Conservation (phyloP, 192 early-diverging fungal genomes). For the Backusella psychrophila region DNA sequence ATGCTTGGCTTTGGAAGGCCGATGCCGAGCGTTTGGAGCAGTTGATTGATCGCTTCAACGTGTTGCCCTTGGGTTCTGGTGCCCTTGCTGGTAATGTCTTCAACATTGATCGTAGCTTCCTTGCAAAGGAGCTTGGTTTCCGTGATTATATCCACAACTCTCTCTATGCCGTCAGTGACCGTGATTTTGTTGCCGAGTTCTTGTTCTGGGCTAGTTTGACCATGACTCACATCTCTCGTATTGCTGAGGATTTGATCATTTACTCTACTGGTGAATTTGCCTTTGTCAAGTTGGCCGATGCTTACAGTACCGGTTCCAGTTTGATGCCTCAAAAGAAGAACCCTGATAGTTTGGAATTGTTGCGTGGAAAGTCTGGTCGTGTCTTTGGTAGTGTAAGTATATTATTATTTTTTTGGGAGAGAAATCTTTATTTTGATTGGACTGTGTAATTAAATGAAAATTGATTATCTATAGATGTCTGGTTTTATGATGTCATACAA, state of each 20-base stretch:
- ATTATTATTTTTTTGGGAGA: not conserved
- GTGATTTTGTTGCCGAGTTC: constrained; percentile 98
- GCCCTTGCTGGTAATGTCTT: constrained; percentile 98
- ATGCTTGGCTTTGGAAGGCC: constrained; percentile 89
- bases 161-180: constrained; percentile 88
- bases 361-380: constrained; percentile 95
- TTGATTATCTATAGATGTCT: constrained; percentile 54
- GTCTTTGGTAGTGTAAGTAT: constrained; percentile 83
- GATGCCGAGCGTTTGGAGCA: constrained; percentile 85
- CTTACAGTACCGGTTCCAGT: constrained; percentile 95
- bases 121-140: constrained; percentile 91
- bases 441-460: not conserved
- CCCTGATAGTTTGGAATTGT: constrained; percentile 92
- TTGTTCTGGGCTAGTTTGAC: constrained; percentile 90
- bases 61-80: constrained; percentile 88
- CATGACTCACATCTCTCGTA: constrained; percentile 89
- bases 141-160: constrained; percentile 83
- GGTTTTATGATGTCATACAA: constrained; percentile 99
- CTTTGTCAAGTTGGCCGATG: constrained; percentile 92
- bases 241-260: constrained; percentile 95
- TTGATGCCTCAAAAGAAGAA: constrained; percentile 99
- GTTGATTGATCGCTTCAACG: constrained; percentile 77
- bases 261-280: constrained; percentile 93
- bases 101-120: constrained; percentile 87
- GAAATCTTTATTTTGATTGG: not conserved